Evolutionary conservation across 169 alveolate species (phyloP).

Genomic region (Plasmodium knowlesi): DNA sequence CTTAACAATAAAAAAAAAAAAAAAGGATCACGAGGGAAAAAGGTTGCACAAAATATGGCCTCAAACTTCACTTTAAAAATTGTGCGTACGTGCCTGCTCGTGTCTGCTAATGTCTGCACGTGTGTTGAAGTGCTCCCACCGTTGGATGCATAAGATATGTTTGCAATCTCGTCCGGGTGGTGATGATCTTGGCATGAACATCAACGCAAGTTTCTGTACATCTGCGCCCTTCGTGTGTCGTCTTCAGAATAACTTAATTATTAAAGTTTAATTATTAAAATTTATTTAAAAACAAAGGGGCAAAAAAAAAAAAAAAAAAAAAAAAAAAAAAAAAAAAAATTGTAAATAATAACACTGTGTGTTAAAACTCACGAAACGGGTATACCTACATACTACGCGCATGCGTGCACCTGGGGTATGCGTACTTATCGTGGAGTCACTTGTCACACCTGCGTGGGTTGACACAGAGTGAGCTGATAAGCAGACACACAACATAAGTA

Average conservation of each 20-base stretch:
- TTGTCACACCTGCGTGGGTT: neutral
- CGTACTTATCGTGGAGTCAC: neutral
- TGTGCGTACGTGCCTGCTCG: neutral
- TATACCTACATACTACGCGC: slow-evolving; percentile 1
- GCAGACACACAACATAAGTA: neutral
- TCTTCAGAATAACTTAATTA: slow-evolving; percentile 39
- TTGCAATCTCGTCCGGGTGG: too few relatives aligned
- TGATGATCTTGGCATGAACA: too few relatives aligned
- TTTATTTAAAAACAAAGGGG: slow-evolving; percentile 21
- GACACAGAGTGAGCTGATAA: neutral
- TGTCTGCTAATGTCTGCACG: neutral
- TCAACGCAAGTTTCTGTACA: neutral
- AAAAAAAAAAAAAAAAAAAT: slow-evolving; percentile 25
- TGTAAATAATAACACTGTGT: neutral
- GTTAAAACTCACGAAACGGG: slow-evolving; percentile 13
- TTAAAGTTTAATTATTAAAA: slow-evolving; percentile 28
- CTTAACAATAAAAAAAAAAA: neutral
- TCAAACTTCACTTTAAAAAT: slow-evolving; percentile 41
- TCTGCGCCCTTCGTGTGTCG: neutral
- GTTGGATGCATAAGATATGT: neutral
- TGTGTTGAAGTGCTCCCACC: too few relatives aligned
- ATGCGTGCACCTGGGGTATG: neutral
- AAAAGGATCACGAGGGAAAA: neutral
- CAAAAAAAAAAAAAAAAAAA: slow-evolving; percentile 8
- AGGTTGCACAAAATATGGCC: slow-evolving; percentile 16